These are phyloP conservation scores for Pseudopyricularia javanii DNA, from an alignment of 2,329 filamentous ascomycete genomes.

Conservation along the genomic window DNA sequence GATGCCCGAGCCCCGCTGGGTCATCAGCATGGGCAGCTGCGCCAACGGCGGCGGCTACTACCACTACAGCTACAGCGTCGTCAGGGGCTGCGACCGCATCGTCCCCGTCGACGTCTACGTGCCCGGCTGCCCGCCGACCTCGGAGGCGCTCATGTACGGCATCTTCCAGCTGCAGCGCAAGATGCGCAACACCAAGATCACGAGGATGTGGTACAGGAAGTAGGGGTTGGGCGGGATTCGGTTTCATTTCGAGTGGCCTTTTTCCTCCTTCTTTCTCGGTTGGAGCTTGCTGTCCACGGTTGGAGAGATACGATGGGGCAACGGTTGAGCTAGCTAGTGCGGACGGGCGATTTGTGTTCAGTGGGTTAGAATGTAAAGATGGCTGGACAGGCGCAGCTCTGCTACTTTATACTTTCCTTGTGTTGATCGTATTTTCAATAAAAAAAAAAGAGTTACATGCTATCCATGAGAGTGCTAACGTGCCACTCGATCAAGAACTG, in stretches of 20 bases:
- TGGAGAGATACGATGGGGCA: background rate
- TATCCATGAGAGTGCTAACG: too few species aligned
- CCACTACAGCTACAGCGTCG: conserved; percentile 59
- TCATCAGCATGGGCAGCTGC: conserved; percentile 58
- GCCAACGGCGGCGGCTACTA: conserved; percentile 65
- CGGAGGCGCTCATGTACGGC: conserved; percentile 36
- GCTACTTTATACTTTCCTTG: background rate
- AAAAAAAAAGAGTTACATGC: background rate
- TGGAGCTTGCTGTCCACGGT: too few species aligned
- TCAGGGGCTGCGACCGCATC: conserved; percentile 52
- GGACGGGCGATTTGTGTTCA: background rate
- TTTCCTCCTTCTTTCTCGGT: background rate
- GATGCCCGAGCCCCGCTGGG: conserved; percentile 88
- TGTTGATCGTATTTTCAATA: background rate
- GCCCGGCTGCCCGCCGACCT: conserved; percentile 45
- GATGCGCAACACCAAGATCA: conserved; percentile 40
- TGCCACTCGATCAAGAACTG: too few species aligned
- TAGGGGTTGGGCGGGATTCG: conserved; percentile 12
- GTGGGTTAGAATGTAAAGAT: background rate
- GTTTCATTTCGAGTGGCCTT: background rate
- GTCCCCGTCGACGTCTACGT: conserved; percentile 59
- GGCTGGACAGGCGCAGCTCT: background rate
- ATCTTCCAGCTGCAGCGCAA: conserved; percentile 61
- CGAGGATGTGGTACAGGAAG: conserved; percentile 39
- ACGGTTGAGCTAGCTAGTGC: background rate